phyloP scores from a whole-genome alignment of 2,329 filamentous ascomycete species.

The Huntiella abstrusa region DNA sequence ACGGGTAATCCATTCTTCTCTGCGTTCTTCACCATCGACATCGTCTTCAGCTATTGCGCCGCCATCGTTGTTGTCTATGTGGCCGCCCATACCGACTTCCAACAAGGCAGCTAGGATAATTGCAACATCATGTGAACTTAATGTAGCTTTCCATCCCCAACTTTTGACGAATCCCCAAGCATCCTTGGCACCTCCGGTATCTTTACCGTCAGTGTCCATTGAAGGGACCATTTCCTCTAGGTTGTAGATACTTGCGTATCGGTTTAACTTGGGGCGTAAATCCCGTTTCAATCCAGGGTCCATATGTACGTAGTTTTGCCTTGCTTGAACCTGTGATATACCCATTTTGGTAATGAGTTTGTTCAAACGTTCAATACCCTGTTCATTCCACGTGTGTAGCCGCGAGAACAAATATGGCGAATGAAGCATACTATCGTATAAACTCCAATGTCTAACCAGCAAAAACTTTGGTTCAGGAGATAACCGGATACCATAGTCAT shows the following conservation, averaged over 20 bases:
- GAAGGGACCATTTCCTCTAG: conserved; percentile 82
- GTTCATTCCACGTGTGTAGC: conserved; percentile 86
- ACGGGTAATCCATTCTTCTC: conserved; percentile 44
- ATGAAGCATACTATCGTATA: conserved; percentile 97
- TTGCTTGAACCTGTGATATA: conserved; percentile 80
- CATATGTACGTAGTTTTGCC: conserved; percentile 95
- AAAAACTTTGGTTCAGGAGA: conserved; percentile 89
- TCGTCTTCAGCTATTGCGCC: conserved; percentile 21
- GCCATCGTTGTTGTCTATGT: conserved; percentile 23
- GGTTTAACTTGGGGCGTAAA: conserved; percentile 65
- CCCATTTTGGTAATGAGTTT: conserved; percentile 98
- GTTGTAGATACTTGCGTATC: conserved; percentile 84
- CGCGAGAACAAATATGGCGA: conserved; percentile 85
- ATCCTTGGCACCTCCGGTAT: conserved; percentile 57
- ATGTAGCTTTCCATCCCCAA: conserved; percentile 92
- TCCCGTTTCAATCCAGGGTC: conserved; percentile 90
- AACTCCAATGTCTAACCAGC: conserved; percentile 84
- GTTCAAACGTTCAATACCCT: conserved; percentile 70
- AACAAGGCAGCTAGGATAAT: conserved; percentile 81
- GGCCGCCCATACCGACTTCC: conserved; percentile 46
- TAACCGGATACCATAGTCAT: conserved; percentile 77
- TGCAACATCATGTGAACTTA: conserved; percentile 86
- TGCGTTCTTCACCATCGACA: conserved; percentile 31
- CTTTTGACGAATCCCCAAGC: conserved; percentile 94
- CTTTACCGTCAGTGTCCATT: conserved; percentile 49